Conservation (phyloP, 1,139 yeast species). For the Kodamaea ohmeri region DNA sequence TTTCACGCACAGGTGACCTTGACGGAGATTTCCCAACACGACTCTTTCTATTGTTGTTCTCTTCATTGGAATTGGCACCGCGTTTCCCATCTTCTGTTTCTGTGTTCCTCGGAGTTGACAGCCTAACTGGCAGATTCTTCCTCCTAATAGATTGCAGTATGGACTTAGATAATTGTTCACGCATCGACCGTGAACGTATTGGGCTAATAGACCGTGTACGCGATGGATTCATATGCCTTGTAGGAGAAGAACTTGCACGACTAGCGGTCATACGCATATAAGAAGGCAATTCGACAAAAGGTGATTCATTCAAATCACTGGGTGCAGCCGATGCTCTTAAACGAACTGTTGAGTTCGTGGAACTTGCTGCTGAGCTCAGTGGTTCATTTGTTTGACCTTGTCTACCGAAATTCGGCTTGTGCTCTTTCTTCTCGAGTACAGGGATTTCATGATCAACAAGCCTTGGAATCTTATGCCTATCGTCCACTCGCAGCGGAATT, state of each 20-base stretch:
- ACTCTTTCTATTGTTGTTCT: no score
- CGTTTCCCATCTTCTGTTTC: background rate
- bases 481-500: no score
- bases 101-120: no score
- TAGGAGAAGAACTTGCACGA: conserved; percentile 10
- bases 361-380: no score
- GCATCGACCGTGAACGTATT: background rate
- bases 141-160: conserved; percentile 1
- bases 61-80: no score
- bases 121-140: conserved; percentile 1
- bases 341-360: no score
- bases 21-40: conserved; percentile 11
- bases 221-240: conserved; percentile 6
- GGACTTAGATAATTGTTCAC: conserved; percentile 1
- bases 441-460: conserved; percentile 6
- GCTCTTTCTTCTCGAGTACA: conserved; percentile 2
- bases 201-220: conserved; percentile 1
- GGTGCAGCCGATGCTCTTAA: background rate
- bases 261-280: conserved; percentile 13
- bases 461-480: background rate
- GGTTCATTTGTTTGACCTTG: no score
- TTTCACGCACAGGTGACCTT: conserved; percentile 11
- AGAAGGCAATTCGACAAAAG: conserved; percentile 8
- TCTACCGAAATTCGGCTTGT: no score
- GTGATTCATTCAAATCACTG: background rate